Evolutionary conservation across 2,329 filamentous ascomycete species (phyloP).

Genomic region (Xylaria sp.): DNA sequence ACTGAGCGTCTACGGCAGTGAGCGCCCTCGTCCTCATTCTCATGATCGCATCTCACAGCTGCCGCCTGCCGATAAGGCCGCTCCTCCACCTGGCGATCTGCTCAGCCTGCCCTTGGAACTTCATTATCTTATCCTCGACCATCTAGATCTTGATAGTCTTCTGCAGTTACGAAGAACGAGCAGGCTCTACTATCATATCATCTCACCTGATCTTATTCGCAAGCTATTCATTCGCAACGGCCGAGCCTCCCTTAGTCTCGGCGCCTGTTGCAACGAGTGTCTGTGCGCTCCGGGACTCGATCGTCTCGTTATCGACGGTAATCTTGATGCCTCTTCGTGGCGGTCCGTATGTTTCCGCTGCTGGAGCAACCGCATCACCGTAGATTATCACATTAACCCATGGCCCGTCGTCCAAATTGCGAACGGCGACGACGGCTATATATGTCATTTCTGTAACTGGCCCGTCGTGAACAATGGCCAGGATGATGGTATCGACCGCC

Average conservation of each 20-base stretch:
- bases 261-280: slow-evolving; percentile 46
- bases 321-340: slow-evolving; percentile 39
- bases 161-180: slow-evolving; percentile 43
- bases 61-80: slow-evolving; percentile 4
- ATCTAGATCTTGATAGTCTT: slow-evolving; percentile 45
- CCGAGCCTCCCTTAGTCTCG: slow-evolving; percentile 33
- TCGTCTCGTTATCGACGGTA: slow-evolving; percentile 45
- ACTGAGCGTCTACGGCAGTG: slow-evolving; percentile 23
- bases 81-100: slow-evolving; percentile 35
- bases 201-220: slow-evolving; percentile 45
- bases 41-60: slow-evolving; percentile 13
- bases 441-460: slow-evolving; percentile 50
- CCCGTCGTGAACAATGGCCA: slow-evolving; percentile 44
- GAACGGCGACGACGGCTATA: slow-evolving; percentile 47
- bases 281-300: slow-evolving; percentile 46
- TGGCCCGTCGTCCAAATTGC: slow-evolving; percentile 47
- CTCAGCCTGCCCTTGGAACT: slow-evolving; percentile 46
- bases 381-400: slow-evolving; percentile 46
- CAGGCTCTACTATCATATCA: slow-evolving; percentile 44
- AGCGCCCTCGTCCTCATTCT: slow-evolving; percentile 10
- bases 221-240: slow-evolving; percentile 43
- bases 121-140: slow-evolving; percentile 45
- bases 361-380: slow-evolving; percentile 45
- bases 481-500: slow-evolving; percentile 40
- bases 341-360: slow-evolving; percentile 49